Percentiles rank a stretch among this genome's conserved stretches.
phyloP scores from a whole-genome alignment of 306 rosid species.

The Cajanus cajan region DNA sequence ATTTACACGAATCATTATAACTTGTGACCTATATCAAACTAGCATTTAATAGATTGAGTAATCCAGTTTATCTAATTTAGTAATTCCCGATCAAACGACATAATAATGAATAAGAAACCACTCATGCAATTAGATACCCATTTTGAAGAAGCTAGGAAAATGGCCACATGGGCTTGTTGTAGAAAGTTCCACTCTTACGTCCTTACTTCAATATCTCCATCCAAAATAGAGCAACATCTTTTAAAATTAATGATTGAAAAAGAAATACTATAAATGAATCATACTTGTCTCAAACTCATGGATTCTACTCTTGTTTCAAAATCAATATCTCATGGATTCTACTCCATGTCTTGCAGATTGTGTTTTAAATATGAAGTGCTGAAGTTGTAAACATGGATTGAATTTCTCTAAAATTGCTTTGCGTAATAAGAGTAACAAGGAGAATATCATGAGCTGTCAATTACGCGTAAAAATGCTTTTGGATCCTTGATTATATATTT shows the following conservation, averaged over 20 bases:
- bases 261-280: neutral
- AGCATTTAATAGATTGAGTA: too few relatives aligned
- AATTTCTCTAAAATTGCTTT: constrained; percentile 19
- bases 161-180: neutral
- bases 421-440: neutral
- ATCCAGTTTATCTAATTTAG: too few relatives aligned
- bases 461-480: neutral
- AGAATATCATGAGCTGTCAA: constrained; percentile 3
- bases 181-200: neutral
- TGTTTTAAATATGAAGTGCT: neutral
- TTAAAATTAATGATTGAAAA: neutral
- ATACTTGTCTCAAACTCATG: neutral
- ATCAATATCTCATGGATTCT: neutral
- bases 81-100: too few relatives aligned
- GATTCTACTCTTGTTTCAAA: neutral
- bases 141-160: neutral
- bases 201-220: neutral
- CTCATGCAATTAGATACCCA: neutral
- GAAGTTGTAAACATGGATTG: neutral
- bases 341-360: neutral
- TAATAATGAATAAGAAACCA: neutral
- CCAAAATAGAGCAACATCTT: neutral
- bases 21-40: too few relatives aligned
- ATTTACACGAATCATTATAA: too few relatives aligned
- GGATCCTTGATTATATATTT: neutral